Evolutionary conservation across 2,329 filamentous ascomycete genomes (phyloP).

Genomic region (Thielaviopsis punctulata): DNA sequence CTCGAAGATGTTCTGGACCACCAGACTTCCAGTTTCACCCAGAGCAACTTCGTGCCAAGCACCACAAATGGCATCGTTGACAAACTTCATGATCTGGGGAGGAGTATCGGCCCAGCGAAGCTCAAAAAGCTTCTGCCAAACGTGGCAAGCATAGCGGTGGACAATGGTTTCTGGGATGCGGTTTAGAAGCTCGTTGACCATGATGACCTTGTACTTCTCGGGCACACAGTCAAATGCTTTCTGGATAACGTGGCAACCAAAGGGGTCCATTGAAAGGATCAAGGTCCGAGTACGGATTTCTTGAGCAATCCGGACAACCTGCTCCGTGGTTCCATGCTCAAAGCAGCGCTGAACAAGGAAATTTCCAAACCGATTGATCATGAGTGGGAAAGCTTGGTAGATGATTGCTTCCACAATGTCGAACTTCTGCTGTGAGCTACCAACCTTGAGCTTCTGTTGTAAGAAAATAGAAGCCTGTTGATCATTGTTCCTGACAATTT

Average conservation of each 20-base stretch:
- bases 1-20: constrained; percentile 99
- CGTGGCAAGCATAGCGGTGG: constrained; percentile 95
- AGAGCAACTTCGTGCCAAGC: constrained; percentile 99
- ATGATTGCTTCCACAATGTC: constrained; percentile 96
- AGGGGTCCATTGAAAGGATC: constrained; percentile 92
- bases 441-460: constrained; percentile 96
- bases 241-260: constrained; percentile 94
- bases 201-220: constrained; percentile 92
- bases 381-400: constrained; percentile 80
- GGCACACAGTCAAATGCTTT: constrained; percentile 97
- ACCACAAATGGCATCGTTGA: constrained; percentile 82
- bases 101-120: constrained; percentile 88
- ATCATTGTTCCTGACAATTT: constrained; percentile 98
- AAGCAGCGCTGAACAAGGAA: constrained; percentile 98
- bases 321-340: constrained; percentile 88
- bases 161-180: constrained; percentile 96
- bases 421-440: constrained; percentile 86
- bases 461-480: constrained; percentile 98
- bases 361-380: constrained; percentile 98
- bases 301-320: constrained; percentile 86
- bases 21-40: constrained; percentile 90
- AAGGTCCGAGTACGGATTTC: constrained; percentile 88
- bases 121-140: constrained; percentile 99
- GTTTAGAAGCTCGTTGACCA: constrained; percentile 94
- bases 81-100: constrained; percentile 95